Conservation (phyloP, 2,329 filamentous ascomycete species). For the Verticillium nubilum region DNA sequence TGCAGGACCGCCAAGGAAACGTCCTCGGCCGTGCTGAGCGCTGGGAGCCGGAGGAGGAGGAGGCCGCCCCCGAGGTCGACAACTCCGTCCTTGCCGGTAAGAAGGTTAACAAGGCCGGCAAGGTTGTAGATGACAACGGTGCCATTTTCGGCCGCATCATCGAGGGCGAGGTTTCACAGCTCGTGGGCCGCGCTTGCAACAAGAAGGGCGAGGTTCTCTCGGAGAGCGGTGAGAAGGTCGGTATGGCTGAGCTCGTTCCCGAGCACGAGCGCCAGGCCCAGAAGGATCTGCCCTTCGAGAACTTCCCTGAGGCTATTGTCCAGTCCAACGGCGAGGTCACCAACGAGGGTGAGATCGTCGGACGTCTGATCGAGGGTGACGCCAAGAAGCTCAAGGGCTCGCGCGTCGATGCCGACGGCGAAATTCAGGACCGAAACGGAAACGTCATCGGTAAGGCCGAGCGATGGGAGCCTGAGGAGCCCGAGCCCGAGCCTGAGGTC, state of each 20-base stretch:
- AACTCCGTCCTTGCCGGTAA: constrained; percentile 64
- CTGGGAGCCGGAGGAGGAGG: constrained; percentile 48
- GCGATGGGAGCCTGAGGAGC: constrained; percentile 53
- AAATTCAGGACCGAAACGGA: constrained; percentile 60
- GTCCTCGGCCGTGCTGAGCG: constrained; percentile 62
- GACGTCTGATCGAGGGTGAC: constrained; percentile 60
- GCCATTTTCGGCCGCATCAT: constrained; percentile 59
- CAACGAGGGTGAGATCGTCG: constrained; percentile 49
- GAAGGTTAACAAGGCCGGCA: constrained; percentile 65
- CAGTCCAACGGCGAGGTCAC: constrained; percentile 48
- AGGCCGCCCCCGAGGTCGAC: constrained; percentile 44
- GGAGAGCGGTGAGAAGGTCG: constrained; percentile 62
- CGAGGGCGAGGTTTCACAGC: constrained; percentile 59
- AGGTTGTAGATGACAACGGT: constrained; percentile 49
- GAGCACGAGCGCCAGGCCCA: constrained; percentile 43
- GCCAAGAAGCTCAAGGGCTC: constrained; percentile 58
- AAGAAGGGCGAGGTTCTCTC: constrained; percentile 67
- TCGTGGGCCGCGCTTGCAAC: constrained; percentile 59
- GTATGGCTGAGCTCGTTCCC: constrained; percentile 60
- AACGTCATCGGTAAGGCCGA: constrained; percentile 64
- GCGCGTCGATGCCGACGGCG: constrained; percentile 62
- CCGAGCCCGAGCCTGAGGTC: constrained; percentile 43
- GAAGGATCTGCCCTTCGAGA: constrained; percentile 24
- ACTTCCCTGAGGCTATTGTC: constrained; percentile 35
- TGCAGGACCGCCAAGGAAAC: constrained; percentile 63